Evolutionary conservation across 2,329 filamentous ascomycete genomes (phyloP).

Genomic region (Cercospora sp.): DNA sequence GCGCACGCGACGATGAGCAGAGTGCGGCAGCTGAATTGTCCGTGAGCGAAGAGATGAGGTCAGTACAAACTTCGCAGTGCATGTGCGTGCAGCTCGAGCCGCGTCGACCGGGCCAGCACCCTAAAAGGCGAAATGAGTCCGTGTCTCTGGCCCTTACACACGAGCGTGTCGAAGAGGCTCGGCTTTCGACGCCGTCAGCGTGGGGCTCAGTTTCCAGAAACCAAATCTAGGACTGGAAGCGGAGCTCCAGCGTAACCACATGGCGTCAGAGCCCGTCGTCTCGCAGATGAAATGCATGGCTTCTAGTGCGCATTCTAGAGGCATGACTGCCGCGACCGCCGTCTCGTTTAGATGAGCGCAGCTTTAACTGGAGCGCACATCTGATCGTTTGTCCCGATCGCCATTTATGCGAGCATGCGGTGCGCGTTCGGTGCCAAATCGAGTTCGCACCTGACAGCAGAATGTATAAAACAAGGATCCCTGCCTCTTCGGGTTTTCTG

Average conservation of each 20-base stretch:
- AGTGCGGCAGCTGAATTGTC: background rate
- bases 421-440: constrained; percentile 9
- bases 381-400: background rate
- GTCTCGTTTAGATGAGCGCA: constrained; percentile 19
- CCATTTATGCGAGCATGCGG: background rate
- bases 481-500: constrained; percentile 10
- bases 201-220: constrained; percentile 14
- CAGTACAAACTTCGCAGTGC: constrained; percentile 8
- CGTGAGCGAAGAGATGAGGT: constrained; percentile 12
- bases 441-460: background rate
- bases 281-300: constrained; percentile 14
- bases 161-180: constrained; percentile 6
- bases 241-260: constrained; percentile 15
- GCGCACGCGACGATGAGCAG: background rate
- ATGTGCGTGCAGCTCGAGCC: background rate
- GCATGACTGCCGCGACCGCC: constrained; percentile 1
- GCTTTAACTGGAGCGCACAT: background rate
- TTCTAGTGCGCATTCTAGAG: constrained; percentile 25
- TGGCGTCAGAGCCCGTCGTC: constrained; percentile 23
- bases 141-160: constrained; percentile 7
- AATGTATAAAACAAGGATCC: constrained; percentile 20
- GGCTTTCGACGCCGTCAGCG: constrained; percentile 12
- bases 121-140: constrained; percentile 19
- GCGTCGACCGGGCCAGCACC: background rate
- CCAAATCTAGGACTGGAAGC: constrained; percentile 7